A percentile compares a stretch with the other conserved stretches of the same genome.
Evolutionary conservation across 73 alveolate genomes (phyloP).

Genomic region (Diophrys appendiculata): DNA sequence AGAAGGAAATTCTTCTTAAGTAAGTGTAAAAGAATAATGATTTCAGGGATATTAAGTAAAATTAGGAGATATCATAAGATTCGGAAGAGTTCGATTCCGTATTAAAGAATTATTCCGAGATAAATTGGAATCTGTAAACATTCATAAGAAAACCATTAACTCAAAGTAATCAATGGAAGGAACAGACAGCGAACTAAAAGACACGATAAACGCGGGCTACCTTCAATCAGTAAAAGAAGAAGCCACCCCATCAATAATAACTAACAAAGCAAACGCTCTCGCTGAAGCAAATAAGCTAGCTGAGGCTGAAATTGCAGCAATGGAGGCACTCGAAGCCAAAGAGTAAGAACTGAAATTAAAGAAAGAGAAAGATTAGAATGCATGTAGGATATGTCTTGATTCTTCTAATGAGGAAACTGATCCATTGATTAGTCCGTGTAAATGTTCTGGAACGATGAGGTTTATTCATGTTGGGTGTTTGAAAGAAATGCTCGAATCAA

Average conservation of each 20-base stretch:
- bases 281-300: too few species aligned
- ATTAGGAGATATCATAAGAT: slow-evolving; percentile 48
- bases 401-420: background rate
- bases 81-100: slow-evolving; percentile 52
- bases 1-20: background rate
- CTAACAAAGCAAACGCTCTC: too few species aligned
- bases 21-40: background rate
- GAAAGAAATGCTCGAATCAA: slow-evolving; percentile 30
- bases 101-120: slow-evolving; percentile 30
- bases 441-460: slow-evolving; percentile 57
- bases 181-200: background rate
- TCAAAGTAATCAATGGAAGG: background rate
- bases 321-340: background rate
- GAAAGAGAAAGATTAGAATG: background rate
- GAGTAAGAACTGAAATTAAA: background rate
- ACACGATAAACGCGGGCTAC: background rate
- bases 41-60: slow-evolving; percentile 17
- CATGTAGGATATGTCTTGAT: background rate
- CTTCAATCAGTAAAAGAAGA: background rate
- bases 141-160: background rate
- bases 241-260: too few species aligned
- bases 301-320: background rate
- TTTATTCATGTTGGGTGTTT: slow-evolving; percentile 53
- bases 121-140: background rate
- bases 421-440: slow-evolving; percentile 56